These are phyloP conservation scores for Crithidia brevicula DNA, from an alignment of 208 protist species.

Conservation along the genomic window DNA sequence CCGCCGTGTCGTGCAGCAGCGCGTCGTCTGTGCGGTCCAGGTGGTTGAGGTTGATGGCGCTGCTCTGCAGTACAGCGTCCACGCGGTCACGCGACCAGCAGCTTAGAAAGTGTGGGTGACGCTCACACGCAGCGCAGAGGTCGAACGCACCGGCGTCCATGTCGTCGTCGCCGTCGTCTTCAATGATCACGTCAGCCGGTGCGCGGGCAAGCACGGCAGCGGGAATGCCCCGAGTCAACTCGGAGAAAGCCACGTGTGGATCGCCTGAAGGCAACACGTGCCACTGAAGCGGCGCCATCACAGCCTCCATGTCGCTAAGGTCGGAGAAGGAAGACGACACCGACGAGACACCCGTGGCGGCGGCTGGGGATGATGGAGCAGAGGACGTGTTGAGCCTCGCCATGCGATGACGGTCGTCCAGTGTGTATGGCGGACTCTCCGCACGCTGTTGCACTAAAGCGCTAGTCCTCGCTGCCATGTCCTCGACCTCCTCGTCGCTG, in stretches of 20 bases:
- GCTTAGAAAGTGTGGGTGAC: constrained; percentile 33
- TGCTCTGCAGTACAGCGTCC: constrained; percentile 15
- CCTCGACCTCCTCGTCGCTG: constrained; percentile 10
- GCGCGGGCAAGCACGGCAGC: not conserved
- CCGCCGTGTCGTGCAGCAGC: constrained; percentile 30
- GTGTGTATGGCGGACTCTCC: too few species aligned
- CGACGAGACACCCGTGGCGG: not conserved
- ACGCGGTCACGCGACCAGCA: constrained; percentile 34
- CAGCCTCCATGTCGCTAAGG: constrained; percentile 18
- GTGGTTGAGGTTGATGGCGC: constrained; percentile 18
- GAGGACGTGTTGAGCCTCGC: not conserved
- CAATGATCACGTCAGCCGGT: not conserved
- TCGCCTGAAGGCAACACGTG: constrained; percentile 5
- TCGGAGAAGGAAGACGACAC: constrained; percentile 38
- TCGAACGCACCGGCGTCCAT: constrained; percentile 11
- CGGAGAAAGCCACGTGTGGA: constrained; percentile 2
- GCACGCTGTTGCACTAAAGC: not conserved
- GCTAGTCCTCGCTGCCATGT: not conserved
- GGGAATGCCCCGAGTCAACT: not conserved
- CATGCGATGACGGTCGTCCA: too few species aligned
- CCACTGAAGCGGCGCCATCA: constrained; percentile 23
- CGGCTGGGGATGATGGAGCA: not conserved
- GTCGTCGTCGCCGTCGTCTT: not conserved
- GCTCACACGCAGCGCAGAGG: constrained; percentile 18
- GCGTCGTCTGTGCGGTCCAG: constrained; percentile 36